Evolutionary conservation across 805 yeast species (phyloP).

Genomic region (Wickerhamiella lipophila): DNA sequence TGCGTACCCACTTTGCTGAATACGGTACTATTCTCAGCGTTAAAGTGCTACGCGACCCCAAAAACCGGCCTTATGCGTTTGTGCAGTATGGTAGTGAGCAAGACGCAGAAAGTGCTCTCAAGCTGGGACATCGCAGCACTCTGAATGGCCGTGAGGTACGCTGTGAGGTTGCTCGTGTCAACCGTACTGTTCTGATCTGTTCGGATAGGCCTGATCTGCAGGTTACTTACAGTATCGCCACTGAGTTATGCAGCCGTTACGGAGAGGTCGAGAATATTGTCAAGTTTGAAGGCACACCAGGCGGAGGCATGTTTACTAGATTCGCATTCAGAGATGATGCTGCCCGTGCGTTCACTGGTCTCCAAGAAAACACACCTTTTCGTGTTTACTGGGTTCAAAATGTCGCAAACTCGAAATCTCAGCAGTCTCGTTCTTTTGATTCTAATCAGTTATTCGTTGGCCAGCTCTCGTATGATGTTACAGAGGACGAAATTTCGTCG

Average conservation of each 20-base stretch:
- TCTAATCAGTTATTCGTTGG: slow-evolving; percentile 64
- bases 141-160: slow-evolving; percentile 67
- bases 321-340: slow-evolving; percentile 80
- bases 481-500: slow-evolving; percentile 41
- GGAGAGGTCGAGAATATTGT: slow-evolving; percentile 69
- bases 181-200: slow-evolving; percentile 60
- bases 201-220: background rate
- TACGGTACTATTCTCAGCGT: slow-evolving; percentile 65
- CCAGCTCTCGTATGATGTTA: slow-evolving; percentile 45
- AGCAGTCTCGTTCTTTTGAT: slow-evolving; percentile 34
- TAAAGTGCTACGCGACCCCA: slow-evolving; percentile 70
- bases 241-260: slow-evolving; percentile 13
- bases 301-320: slow-evolving; percentile 56
- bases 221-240: slow-evolving; percentile 20
- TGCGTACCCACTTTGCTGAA: slow-evolving; percentile 50
- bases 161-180: slow-evolving; percentile 85
- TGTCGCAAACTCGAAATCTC: background rate
- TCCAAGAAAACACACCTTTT: background rate
- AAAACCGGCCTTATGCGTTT: slow-evolving; percentile 82
- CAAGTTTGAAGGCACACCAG: slow-evolving; percentile 19
- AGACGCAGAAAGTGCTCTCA: slow-evolving; percentile 58
- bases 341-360: slow-evolving; percentile 57
- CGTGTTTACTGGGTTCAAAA: slow-evolving; percentile 14
- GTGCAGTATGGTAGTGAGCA: slow-evolving; percentile 66
- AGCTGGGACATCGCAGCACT: slow-evolving; percentile 51